Evolutionary conservation across 768 basidiomycete genomes (phyloP), one percentile per base, ranked within the genome.

Genomic region (Postia placenta): DNA sequence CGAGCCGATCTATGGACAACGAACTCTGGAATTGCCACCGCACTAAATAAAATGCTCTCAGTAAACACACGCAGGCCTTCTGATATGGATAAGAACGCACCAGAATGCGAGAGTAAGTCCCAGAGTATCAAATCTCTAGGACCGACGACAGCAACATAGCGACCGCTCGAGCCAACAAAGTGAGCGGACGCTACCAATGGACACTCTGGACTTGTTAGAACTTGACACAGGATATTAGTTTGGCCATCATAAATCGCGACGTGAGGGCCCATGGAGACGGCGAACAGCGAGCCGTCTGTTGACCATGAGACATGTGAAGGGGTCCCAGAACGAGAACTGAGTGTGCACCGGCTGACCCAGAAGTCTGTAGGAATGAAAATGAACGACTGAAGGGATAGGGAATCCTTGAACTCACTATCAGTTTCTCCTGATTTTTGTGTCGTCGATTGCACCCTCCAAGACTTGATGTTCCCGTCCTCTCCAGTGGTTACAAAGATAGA

Each of bases 201-300:
- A 48, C 76, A 80, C 51, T 79, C 80, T 33, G 80, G 78, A 35
- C 72, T 73, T 23, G 76, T 74, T 52, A 92, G 69, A 0, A 79
- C 79, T 38, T 79, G 79, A 17, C 76, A 69, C 14, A 88, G 67
- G 20, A 71, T 65, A 52, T 80, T 85, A 20, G 80, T 80, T 19
- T 69, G 57, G 0, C 88, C 75, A 57, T 92, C 83, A 65, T 87
- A 96, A 5, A 98, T 64, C 4, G 81, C 79, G 45, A 94, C 73
- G 51, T 79, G 78, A 14, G 75, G 61, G 0, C 81, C 81, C 45
- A 87, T 75, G 11, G 83, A 73, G 19, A 94, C 75, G 11, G 85
- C 87, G 40, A 98, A 69, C 26, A 99, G 72, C 4, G 93, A 93
- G 7, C 81, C 85, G 63, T 99, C 96, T 3, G 74, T 75, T 5